These are phyloP conservation scores for Geosmithia flava DNA, from an alignment of 2,329 filamentous ascomycete genomes.

Conservation along the genomic window DNA sequence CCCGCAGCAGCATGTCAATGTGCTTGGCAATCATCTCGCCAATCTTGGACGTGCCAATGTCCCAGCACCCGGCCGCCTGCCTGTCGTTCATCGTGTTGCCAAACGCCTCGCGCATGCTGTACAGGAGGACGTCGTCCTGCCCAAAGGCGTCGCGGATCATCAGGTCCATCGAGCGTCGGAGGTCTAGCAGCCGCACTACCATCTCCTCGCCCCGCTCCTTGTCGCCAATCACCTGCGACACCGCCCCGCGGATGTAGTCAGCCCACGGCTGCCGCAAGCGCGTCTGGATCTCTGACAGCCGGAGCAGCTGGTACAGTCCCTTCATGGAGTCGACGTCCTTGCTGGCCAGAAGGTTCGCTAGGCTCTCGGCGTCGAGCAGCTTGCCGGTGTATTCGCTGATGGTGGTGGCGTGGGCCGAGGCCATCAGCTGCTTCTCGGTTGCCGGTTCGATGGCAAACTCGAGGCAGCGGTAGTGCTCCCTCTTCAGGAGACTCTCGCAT, in stretches of 20 bases:
- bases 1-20: constrained; percentile 77
- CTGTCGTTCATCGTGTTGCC: constrained; percentile 87
- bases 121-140: constrained; percentile 63
- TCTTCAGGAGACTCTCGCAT: constrained; percentile 55
- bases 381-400: constrained; percentile 55
- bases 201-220: constrained; percentile 70
- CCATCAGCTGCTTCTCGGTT: constrained; percentile 66
- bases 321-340: constrained; percentile 59
- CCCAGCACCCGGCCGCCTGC: constrained; percentile 58
- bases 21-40: constrained; percentile 99
- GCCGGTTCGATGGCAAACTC: constrained; percentile 70
- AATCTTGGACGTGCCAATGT: constrained; percentile 80
- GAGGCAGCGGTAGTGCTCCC: constrained; percentile 67
- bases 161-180: constrained; percentile 68
- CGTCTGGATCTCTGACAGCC: constrained; percentile 56
- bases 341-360: constrained; percentile 62
- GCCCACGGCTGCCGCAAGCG: constrained; percentile 63
- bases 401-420: constrained; percentile 59
- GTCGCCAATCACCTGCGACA: constrained; percentile 68
- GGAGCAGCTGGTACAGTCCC: constrained; percentile 66
- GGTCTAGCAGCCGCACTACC: constrained; percentile 68
- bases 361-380: constrained; percentile 51
- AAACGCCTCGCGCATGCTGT: constrained; percentile 75
- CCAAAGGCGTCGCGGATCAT: constrained; percentile 68
- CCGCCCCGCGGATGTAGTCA: constrained; percentile 65